Conservation (phyloP, 331 rosid genomes). For the Malus hybrid region DNA sequence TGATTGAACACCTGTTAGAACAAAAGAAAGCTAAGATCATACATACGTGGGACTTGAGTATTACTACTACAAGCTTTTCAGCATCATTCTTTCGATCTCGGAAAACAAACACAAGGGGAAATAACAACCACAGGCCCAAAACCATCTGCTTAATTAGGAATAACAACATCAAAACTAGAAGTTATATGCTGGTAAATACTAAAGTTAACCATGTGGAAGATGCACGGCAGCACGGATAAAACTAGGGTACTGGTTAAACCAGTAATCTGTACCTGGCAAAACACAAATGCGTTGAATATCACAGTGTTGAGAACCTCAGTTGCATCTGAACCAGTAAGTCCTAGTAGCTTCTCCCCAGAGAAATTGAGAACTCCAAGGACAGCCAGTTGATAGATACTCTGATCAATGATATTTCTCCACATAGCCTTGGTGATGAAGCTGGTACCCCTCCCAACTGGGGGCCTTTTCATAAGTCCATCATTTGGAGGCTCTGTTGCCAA, state of each 20-base stretch:
- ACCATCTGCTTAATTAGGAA: background rate
- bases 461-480: slow-evolving; percentile 61
- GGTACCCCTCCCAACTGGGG: slow-evolving; percentile 58
- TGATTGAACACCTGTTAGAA: slow-evolving; percentile 75
- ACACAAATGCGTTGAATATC: slow-evolving; percentile 89
- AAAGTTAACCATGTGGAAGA: background rate
- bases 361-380: slow-evolving; percentile 61
- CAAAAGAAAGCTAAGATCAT: slow-evolving; percentile 10
- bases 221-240: background rate
- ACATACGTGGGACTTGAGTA: background rate
- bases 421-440: slow-evolving; percentile 78
- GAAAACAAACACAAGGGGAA: background rate
- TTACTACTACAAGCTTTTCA: background rate
- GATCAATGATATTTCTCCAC: slow-evolving; percentile 97
- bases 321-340: slow-evolving; percentile 62
- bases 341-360: slow-evolving; percentile 53
- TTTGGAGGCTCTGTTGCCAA: slow-evolving; percentile 91
- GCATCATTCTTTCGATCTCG: background rate
- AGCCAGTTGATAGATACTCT: slow-evolving; percentile 76
- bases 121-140: background rate
- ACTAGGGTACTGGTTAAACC: background rate
- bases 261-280: slow-evolving; percentile 68
- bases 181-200: background rate
- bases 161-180: background rate
- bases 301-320: slow-evolving; percentile 57